Base-by-base conservation (phyloP, 2,329 filamentous ascomycete genomes). In the Geosmithia morbida region DNA sequence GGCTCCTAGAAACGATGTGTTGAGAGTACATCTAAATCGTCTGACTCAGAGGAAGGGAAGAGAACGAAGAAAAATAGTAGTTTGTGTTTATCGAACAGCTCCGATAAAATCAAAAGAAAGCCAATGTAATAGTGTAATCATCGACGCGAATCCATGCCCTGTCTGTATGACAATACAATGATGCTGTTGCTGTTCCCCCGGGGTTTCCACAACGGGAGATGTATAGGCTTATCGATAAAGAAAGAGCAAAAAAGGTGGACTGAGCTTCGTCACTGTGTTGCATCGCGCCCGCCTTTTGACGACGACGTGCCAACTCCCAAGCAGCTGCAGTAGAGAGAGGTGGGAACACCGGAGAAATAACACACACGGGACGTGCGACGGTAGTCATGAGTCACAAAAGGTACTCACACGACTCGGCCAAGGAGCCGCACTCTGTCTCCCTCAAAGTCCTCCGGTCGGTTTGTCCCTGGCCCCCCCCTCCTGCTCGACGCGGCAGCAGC, bases 401-500 rank as follows among this genome's bases (percentile, higher is more conserved):
- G 54, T 77, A 74, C 54, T 75, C 74, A 14, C 69, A 74, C 49
- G 75, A 79, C 50, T 66, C 70, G 2, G 63, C 74, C 50, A 87
- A 87, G 62, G 85, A 89, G 64, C 83, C 85, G 39, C 85, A 89
- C 64, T 79, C 81, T 18, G 77, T 89, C 43, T 88, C 84, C 46
- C 68, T 89, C 47, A 90, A 89, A 69, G 85, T 85, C 45, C 68
- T 85, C 39, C 69, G 81, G 81, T 82, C 67, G 53, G 61, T 49
- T 50, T 26, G n/a, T 19, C 18, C 43, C 22, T 33, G 43, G 7
- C 22, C 41, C 30, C 45, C 40, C 26, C 19, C 11, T 26, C 26
- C 43, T 43, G 11, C 26, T 30, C 43, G 4, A 26, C 19, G 8
- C n/a, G 11, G 7, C 19, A 29, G 18, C 20, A 22, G 41, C 49